Conservation (phyloP, 1,139 yeast species). For the Scheffersomyces parashehatae region DNA sequence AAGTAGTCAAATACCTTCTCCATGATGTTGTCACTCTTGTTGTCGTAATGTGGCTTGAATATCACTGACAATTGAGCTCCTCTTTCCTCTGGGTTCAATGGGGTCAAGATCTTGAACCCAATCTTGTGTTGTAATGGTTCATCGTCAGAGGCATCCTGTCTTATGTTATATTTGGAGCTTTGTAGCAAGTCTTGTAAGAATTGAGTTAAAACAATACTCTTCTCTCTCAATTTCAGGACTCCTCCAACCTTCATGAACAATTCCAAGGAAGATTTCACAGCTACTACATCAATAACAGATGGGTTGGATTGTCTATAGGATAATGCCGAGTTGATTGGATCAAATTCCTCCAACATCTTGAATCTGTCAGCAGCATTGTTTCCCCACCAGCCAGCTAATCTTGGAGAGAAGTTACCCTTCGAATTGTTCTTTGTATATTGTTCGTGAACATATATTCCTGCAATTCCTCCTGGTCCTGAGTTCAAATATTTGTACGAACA, state of each 20-base stretch:
- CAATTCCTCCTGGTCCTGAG: slow-evolving; percentile 91
- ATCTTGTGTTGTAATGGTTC: slow-evolving; percentile 16
- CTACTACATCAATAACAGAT: slow-evolving; percentile 77
- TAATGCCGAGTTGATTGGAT: slow-evolving; percentile 79
- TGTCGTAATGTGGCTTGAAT: slow-evolving; percentile 54
- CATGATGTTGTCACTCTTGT: slow-evolving; percentile 54
- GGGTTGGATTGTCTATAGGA: slow-evolving; percentile 95
- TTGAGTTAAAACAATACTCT: slow-evolving; percentile 59
- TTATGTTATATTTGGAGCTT: slow-evolving; percentile 44
- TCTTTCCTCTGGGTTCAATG: slow-evolving; percentile 53
- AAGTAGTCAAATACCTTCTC: slow-evolving; percentile 54
- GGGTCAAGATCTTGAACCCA: slow-evolving; percentile 75
- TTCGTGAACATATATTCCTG: slow-evolving; percentile 76
- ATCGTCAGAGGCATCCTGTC: slow-evolving; percentile 7
- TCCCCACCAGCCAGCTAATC: slow-evolving; percentile 99
- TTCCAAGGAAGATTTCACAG: slow-evolving; percentile 66
- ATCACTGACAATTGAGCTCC: slow-evolving; percentile 82
- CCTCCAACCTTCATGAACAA: slow-evolving; percentile 67
- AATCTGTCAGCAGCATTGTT: slow-evolving; percentile 70
- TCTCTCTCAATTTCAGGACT: slow-evolving; percentile 51
- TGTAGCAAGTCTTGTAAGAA: slow-evolving; percentile 52
- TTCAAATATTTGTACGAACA: slow-evolving; percentile 91
- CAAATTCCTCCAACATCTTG: slow-evolving; percentile 75
- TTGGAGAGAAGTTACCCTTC: slow-evolving; percentile 46
- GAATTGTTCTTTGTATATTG: slow-evolving; percentile 38